A percentile compares a stretch with the other conserved stretches of the same genome.
Conservation (phyloP, 2,329 filamentous ascomycete species). For the Talaromyces piceae region DNA sequence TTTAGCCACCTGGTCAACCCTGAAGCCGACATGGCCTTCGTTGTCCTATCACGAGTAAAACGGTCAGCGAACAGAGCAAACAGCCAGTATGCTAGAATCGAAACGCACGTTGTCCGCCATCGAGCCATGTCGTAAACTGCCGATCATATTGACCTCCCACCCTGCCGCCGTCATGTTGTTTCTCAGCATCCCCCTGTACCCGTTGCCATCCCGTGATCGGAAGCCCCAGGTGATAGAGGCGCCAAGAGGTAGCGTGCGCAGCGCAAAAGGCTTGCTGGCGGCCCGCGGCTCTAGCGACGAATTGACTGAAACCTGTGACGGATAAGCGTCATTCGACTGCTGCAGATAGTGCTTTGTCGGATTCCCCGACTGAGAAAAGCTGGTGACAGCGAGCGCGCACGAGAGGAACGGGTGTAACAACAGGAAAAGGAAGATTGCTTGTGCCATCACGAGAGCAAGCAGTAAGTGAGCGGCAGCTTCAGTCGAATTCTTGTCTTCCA, state of each 20-base stretch:
- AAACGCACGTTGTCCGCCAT: slow-evolving; percentile 13
- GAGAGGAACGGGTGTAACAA: not conserved
- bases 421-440: not conserved
- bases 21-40: slow-evolving; percentile 19
- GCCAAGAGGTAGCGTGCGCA: slow-evolving; percentile 28
- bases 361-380: not conserved
- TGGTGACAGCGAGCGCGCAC: not conserved
- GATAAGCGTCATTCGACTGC: not conserved
- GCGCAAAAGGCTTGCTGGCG: not conserved
- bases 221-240: slow-evolving; percentile 34
- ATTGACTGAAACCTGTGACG: too few relatives aligned
- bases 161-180: slow-evolving; percentile 24
- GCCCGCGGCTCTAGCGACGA: not conserved
- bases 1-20: slow-evolving; percentile 16
- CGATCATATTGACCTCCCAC: slow-evolving; percentile 24
- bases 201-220: slow-evolving; percentile 26
- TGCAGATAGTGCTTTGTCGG: not conserved
- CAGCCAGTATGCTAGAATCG: too few relatives aligned
- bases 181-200: slow-evolving; percentile 33
- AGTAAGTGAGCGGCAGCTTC: not conserved
- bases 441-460: not conserved
- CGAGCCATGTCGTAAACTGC: slow-evolving; percentile 17
- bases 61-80: not conserved
- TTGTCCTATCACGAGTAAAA: slow-evolving; percentile 14
- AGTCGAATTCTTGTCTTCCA: not conserved